These are phyloP conservation scores for Closterium sp. DNA, from an alignment of 139 green algal species.

Conservation along the genomic window DNA sequence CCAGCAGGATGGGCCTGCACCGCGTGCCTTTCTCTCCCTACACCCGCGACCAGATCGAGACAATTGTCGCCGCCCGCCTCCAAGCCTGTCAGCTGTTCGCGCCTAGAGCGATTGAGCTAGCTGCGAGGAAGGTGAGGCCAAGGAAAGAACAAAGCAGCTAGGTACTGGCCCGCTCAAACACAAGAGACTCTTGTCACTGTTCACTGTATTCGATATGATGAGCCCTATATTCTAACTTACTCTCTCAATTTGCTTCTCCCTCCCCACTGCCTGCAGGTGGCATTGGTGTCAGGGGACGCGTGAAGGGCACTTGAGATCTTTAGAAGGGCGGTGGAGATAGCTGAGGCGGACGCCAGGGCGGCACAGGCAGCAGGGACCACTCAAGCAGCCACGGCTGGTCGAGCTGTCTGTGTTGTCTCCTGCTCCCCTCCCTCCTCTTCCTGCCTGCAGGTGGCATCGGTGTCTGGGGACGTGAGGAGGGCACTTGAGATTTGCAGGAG, in stretches of 20 bases:
- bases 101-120: constrained; percentile 49
- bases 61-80: constrained; percentile 76
- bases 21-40: constrained; percentile 52
- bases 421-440: not conserved
- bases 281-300: not conserved
- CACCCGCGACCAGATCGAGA: constrained; percentile 48
- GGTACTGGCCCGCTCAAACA: no score
- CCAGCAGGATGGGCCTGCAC: constrained; percentile 54
- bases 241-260: not conserved
- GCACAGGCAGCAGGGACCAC: no score
- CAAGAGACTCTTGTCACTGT: no score
- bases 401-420: no score
- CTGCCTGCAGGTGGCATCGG: constrained; percentile 51
- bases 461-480: constrained; percentile 55
- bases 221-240: no score
- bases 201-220: no score
- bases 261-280: not conserved
- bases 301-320: not conserved
- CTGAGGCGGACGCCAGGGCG: no score
- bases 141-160: not conserved
- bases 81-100: constrained; percentile 47
- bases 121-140: constrained; percentile 50
- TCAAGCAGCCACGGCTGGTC: no score
- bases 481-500: constrained; percentile 59
- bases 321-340: no score